Base-by-base conservation (phyloP, 2,329 filamentous ascomycete genomes). In the Aspergillus amoenus region DNA sequence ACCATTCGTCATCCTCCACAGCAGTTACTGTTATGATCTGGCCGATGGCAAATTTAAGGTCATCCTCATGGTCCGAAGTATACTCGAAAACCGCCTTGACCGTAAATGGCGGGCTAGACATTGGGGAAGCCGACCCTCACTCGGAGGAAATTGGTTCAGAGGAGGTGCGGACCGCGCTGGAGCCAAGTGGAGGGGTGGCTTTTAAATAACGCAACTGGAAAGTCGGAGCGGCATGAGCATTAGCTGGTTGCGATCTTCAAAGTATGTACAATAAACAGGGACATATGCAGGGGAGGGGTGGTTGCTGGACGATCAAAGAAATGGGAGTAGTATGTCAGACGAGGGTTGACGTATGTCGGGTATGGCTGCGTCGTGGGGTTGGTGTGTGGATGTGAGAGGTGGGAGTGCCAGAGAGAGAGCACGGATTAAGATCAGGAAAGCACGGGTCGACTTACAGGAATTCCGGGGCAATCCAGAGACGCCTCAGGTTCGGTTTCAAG, bases 61-160 rank as follows among this genome's bases (percentile, higher is more conserved):
- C 94, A 77, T 99, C 94, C 67, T 96, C 92, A 75, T 99, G 93
- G 61, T 85, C 84, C 65, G 94, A 97, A 72, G 84, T 81, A 80
- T 99, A 99, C 74, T 97, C 93, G 81, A 89, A 99, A 71, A 97
- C 79, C 66, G 94, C 91, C 83, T 93, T 96, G 81, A 99, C 94
- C 79, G 91, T 95, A 82, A 96, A 97, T 60, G 87, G 86, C 67
- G 82, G 81, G 60, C 73, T 76, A 74, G 88, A 81, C 89, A 93
- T 93, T 73, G 76, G 83, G 79, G 64, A 61, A 64, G 64, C 63
- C 66, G 66, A 53, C 57, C 64, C 60, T 58, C 61, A 59, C 66
- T 58, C 63, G 62, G 63, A 64, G 62, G 49, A 56, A 39, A 34
- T 51, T 53, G 52, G 52, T 47, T 46, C 21, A 43, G 51, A 21